These are phyloP conservation scores for Termitomyces sp. DNA, from an alignment of 768 basidiomycete genomes.

Conservation along the genomic window DNA sequence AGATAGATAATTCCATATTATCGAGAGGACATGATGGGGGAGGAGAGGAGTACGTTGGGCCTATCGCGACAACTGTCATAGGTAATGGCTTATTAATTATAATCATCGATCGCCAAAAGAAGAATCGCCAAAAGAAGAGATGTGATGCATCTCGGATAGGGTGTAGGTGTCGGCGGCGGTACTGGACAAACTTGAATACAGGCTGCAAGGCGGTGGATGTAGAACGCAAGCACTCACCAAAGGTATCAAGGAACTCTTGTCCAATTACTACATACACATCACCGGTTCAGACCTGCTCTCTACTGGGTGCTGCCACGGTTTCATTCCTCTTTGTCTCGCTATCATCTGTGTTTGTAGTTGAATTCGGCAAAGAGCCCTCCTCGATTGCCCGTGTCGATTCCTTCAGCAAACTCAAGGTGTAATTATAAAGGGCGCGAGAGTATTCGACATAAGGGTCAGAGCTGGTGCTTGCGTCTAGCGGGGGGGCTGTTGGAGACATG, in stretches of 20 bases:
- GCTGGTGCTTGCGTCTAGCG: conserved; percentile 18
- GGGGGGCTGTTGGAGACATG: conserved; percentile 15
- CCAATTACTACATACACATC: background rate
- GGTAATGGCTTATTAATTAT: background rate
- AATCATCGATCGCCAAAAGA: background rate
- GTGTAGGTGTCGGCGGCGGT: background rate
- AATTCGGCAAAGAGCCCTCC: conserved; percentile 24
- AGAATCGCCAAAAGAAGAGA: too few relatives aligned
- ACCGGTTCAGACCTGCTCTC: background rate
- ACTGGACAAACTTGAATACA: background rate
- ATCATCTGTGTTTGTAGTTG: background rate
- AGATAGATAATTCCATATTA: background rate
- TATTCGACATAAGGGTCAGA: conserved; percentile 49
- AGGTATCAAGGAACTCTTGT: background rate
- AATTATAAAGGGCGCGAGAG: conserved; percentile 62
- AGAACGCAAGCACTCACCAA: background rate
- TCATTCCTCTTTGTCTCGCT: conserved; percentile 1
- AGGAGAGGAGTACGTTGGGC: too few relatives aligned
- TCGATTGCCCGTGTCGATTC: conserved; percentile 60
- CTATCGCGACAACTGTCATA: background rate
- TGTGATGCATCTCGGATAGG: too few relatives aligned
- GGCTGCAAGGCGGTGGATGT: background rate
- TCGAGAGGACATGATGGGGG: background rate
- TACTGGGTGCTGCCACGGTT: background rate
- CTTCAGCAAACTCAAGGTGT: conserved; percentile 65